These are phyloP conservation scores for Globisporangium camurandrum DNA, from an alignment of 352 stramenopile genomes.

Conservation along the genomic window DNA sequence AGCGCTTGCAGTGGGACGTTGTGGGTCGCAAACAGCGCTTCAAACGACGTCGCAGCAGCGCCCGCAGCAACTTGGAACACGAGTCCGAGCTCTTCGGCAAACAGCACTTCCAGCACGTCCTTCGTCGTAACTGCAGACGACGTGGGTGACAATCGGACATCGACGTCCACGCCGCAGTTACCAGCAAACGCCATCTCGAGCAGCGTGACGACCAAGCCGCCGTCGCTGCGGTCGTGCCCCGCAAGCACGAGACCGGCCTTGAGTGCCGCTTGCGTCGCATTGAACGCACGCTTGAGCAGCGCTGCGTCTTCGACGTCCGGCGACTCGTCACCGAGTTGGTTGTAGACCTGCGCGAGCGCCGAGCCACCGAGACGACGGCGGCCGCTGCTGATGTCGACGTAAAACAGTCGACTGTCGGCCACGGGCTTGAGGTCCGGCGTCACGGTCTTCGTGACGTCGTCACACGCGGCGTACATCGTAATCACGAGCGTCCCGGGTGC, in stretches of 20 bases:
- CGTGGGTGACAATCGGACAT: slow-evolving; percentile 55
- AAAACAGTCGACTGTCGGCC: slow-evolving; percentile 85
- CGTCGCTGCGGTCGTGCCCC: slow-evolving; percentile 98
- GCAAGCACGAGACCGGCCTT: slow-evolving; percentile 89
- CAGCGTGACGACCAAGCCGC: slow-evolving; percentile 92
- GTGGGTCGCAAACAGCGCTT: slow-evolving; percentile 80
- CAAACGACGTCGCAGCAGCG: slow-evolving; percentile 47
- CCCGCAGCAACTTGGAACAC: slow-evolving; percentile 92
- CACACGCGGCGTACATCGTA: slow-evolving; percentile 96
- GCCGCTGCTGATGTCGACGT: slow-evolving; percentile 92
- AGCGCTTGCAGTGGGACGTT: slow-evolving; percentile 87
- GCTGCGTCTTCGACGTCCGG: slow-evolving; percentile 92
- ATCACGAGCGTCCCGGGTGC: slow-evolving; percentile 96
- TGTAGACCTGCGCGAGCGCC: slow-evolving; percentile 92
- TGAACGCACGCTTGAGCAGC: slow-evolving; percentile 92
- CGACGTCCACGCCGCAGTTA: slow-evolving; percentile 94
- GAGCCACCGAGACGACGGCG: slow-evolving; percentile 93
- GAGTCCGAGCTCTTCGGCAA: slow-evolving; percentile 96
- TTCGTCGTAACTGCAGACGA: slow-evolving; percentile 32
- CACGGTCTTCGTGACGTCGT: slow-evolving; percentile 95
- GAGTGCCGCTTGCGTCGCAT: slow-evolving; percentile 90
- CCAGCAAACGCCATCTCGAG: slow-evolving; percentile 99
- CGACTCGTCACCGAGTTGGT: slow-evolving; percentile 74
- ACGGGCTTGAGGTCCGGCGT: slow-evolving; percentile 96
- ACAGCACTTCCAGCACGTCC: slow-evolving; percentile 80